Base-by-base conservation (phyloP, 208 protist species). In the Trypanosoma brucei region DNA sequence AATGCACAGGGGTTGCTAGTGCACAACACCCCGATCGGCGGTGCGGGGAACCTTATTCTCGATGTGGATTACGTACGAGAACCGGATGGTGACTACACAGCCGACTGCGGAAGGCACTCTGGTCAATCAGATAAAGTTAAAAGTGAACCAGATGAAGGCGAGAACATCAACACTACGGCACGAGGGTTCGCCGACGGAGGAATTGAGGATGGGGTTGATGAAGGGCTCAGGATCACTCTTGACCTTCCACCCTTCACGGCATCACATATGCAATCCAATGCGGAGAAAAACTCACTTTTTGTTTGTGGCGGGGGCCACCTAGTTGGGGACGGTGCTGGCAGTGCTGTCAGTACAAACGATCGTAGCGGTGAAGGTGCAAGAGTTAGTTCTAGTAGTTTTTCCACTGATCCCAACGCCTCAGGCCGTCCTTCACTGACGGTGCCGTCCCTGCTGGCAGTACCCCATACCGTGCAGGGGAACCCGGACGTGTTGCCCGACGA, bases 1-100 rank as follows among this genome's bases (percentile, higher is more conserved):
- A 88, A 95, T 57, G 82, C 89, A 49, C 89, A 95, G 50, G 89
- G 89, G 2, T 72, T 95, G 66, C 65, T 95, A 22, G 53, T 91
- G 65, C 78, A 91, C 83, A 95, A 95, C 67, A 81, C 86, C 6
- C 89, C 89, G 9, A 55, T 93, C 54, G 89, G 89, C 14, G 49
- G 59, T n/a, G 70, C 65, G 2, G 89, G 89, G 31, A 95, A 95
- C 75, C 49, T 91, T 48, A 87, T 95, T 33, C 79, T 95, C 34
- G 89, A 93, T 50, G 74, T 93, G 13, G 89, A 95, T 70, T 95
- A 92, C 68, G 61, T 86, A 13, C 60, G 59, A 9, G 73, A 70
- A 30, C 33, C 4, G 48, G 44, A 52, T 38, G 70, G 64, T 7
- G 55, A 75, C 8, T 76, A 68, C 51, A 70, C 68, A 0, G 66